phyloP scores from a whole-genome alignment of 768 basidiomycete species.

The Amyloporia xantha region DNA sequence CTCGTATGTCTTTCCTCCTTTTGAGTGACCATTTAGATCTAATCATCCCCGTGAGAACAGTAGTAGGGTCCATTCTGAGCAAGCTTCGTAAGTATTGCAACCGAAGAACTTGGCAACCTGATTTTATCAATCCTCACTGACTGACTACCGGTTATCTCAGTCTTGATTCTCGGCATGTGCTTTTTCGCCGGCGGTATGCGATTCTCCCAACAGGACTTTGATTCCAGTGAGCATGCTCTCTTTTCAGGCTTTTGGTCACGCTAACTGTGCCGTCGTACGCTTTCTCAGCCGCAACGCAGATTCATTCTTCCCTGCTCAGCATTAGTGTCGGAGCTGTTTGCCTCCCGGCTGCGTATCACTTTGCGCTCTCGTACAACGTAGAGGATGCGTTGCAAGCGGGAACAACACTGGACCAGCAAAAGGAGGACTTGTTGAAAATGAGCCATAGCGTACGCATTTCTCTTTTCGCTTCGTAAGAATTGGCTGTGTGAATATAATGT shows the following conservation, averaged over 20 bases:
- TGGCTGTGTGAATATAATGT: not conserved
- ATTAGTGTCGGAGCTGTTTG: slow-evolving; percentile 77
- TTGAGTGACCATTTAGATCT: not conserved
- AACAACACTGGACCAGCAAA: slow-evolving; percentile 29
- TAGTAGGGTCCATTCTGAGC: slow-evolving; percentile 78
- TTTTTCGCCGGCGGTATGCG: slow-evolving; percentile 77
- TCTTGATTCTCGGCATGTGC: slow-evolving; percentile 80
- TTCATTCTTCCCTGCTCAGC: slow-evolving; percentile 67
- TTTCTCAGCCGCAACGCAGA: slow-evolving; percentile 54
- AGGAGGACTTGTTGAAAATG: slow-evolving; percentile 53
- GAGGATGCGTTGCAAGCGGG: slow-evolving; percentile 6
- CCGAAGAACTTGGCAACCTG: not conserved
- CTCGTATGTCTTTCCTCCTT: slow-evolving; percentile 40
- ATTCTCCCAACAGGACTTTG: slow-evolving; percentile 76
- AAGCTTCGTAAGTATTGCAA: slow-evolving; percentile 47
- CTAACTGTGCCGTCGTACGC: not conserved
- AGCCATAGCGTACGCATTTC: slow-evolving; percentile 60
- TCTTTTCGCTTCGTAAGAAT: too few relatives aligned
- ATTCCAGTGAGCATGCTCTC: slow-evolving; percentile 43
- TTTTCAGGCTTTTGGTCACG: not conserved
- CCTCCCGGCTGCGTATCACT: slow-evolving; percentile 71
- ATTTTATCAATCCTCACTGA: not conserved
- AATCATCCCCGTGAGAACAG: slow-evolving; percentile 31
- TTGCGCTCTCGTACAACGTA: slow-evolving; percentile 37
- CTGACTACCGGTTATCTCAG: too few relatives aligned